These are phyloP conservation scores for Chenopodium suecicum DNA, from an alignment of 148 eudicot species.

Conservation along the genomic window DNA sequence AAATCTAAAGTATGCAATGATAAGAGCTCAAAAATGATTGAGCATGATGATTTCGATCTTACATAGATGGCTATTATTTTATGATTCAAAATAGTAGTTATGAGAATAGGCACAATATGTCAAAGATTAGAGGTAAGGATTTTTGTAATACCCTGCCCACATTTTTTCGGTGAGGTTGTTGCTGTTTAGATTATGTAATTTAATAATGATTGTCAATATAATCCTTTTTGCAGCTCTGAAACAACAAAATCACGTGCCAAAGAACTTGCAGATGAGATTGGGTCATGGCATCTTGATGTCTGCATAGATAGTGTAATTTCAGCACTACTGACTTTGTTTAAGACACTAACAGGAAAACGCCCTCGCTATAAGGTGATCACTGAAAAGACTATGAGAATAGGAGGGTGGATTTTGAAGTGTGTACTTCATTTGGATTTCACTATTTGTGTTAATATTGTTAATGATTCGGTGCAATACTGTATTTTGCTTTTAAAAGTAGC, in stretches of 20 bases:
- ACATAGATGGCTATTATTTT: neutral
- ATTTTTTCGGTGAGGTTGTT: neutral
- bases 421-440: neutral
- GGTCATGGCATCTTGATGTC: slow-evolving; percentile 95
- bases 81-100: neutral
- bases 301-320: slow-evolving; percentile 76
- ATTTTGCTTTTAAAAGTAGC: neutral
- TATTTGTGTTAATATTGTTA: neutral
- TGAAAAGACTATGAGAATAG: neutral
- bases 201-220: neutral
- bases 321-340: slow-evolving; percentile 68
- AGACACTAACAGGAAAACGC: slow-evolving; percentile 82
- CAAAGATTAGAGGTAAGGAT: neutral
- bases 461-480: neutral
- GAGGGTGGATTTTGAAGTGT: neutral
- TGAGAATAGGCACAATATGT: neutral
- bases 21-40: neutral
- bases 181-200: neutral
- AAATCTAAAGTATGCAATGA: neutral
- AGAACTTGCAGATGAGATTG: slow-evolving; percentile 81
- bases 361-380: slow-evolving; percentile 76
- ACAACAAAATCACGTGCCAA: slow-evolving; percentile 77
- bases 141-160: neutral
- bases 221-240: slow-evolving; percentile 58
- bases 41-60: neutral